Evolutionary conservation across 352 stramenopile species (phyloP).

Genomic region (Phytophthora vignae): DNA sequence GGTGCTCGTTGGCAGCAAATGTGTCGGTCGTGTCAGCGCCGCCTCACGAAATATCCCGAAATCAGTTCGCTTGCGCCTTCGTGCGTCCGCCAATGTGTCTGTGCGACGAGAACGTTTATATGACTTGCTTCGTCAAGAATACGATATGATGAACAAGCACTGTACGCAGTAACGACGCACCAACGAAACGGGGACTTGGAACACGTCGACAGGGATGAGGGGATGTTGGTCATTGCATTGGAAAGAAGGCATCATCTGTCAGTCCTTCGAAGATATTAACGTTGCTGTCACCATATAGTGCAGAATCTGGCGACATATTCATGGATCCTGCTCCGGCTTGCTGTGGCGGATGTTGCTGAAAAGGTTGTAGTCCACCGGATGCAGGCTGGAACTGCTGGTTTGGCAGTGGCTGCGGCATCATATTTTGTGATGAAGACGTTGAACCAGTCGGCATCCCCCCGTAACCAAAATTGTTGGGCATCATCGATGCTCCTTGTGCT

Average conservation of each 20-base stretch:
- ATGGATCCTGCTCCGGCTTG: conserved; percentile 29
- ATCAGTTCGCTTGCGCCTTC: conserved; percentile 58
- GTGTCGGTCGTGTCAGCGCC: conserved; percentile 55
- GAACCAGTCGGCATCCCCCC: conserved; percentile 25
- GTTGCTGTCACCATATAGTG: conserved; percentile 59
- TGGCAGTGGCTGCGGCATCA: conserved; percentile 37
- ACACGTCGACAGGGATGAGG: conserved; percentile 29
- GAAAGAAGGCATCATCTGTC: conserved; percentile 76
- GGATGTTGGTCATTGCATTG: conserved; percentile 63
- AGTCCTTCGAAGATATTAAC: conserved; percentile 83
- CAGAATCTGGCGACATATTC: conserved; percentile 33
- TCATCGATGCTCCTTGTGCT: conserved; percentile 37
- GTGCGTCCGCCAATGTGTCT: conserved; percentile 48
- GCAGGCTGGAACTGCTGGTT: conserved; percentile 38
- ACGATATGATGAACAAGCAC: conserved; percentile 42
- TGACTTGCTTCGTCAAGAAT: conserved; percentile 55
- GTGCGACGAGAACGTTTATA: conserved; percentile 68
- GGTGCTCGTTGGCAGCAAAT: conserved; percentile 68
- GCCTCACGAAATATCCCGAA: conserved; percentile 58
- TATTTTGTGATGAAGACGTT: conserved; percentile 31
- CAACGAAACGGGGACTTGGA: conserved; percentile 34
- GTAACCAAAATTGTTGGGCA: conserved; percentile 58
- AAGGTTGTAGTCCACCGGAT: conserved; percentile 28
- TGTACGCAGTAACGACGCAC: conserved; percentile 36
- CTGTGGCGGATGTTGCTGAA: conserved; percentile 38